Evolutionary conservation across 2,329 filamentous ascomycete species (phyloP).

Genomic region (Cercospora sp.): DNA sequence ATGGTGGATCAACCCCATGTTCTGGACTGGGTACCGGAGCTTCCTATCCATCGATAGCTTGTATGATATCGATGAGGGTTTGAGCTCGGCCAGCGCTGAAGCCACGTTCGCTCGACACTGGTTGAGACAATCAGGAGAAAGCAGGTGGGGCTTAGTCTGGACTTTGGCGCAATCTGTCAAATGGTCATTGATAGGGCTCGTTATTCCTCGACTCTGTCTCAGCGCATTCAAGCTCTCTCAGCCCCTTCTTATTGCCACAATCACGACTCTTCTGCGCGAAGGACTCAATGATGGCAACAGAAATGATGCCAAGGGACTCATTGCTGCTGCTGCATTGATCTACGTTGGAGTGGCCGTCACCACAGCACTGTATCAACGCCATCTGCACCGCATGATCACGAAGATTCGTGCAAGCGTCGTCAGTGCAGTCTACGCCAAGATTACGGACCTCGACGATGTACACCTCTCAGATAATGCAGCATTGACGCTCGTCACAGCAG

Average conservation of each 20-base stretch:
- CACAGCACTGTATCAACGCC: constrained; percentile 24
- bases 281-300: constrained; percentile 11
- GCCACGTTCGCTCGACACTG: constrained; percentile 15
- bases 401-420: constrained; percentile 25
- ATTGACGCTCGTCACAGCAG: constrained; percentile 28
- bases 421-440: constrained; percentile 23
- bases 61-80: constrained; percentile 25
- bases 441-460: constrained; percentile 16
- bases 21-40: constrained; percentile 35
- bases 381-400: constrained; percentile 27
- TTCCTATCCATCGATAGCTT: constrained; percentile 31
- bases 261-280: constrained; percentile 18
- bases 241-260: constrained; percentile 22
- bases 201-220: constrained; percentile 21
- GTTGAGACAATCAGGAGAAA: constrained; percentile 5
- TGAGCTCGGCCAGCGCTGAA: constrained; percentile 20
- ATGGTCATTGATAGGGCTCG: constrained; percentile 14
- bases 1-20: constrained; percentile 43
- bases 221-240: constrained; percentile 26
- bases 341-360: constrained; percentile 24
- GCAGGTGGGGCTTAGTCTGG: constrained; percentile 14
- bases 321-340: constrained; percentile 25
- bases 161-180: constrained; percentile 6
- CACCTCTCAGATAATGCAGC: constrained; percentile 22
- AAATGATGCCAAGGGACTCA: constrained; percentile 19